Evolutionary conservation across 2,329 filamentous ascomycete species (phyloP), one percentile per base, ranked within the genome.

Genomic region (Sclerotinia trifoliorum): DNA sequence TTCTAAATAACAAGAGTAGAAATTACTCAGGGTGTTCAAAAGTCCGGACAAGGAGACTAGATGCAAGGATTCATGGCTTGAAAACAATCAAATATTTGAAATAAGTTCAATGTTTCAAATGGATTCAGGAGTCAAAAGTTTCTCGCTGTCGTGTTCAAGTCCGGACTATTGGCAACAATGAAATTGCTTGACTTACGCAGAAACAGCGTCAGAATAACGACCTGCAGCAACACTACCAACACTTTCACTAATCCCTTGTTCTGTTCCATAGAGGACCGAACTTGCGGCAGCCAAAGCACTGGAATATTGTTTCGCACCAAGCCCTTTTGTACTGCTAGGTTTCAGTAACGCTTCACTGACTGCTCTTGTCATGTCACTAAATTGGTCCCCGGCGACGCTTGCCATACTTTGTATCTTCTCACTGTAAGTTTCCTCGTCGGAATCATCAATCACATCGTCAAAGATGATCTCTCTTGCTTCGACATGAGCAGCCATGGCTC

Each of bases 271-370:
- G 0, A 88, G 74, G 7, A 81, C 83, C 65, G 79, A 83, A 65
- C 85, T 87, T 0, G 86, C 86, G 56, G 86, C 86, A 48, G 81
- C 79, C 39, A 88, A 75, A 24, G 86, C 86, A 69, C 81, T 83
- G 21, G 82, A 81, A 71, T 87, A 88, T 71, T 86, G 83, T 63
- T 85, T 85, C 58, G 80, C 82, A 44, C 85, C 85, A 44, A 87
- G 73, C 58, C 82, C 82, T 71, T 83, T 63, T 76, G 70, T 73
- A 17, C 57, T 81, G 1, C 81, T 77, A 19, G 81, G 78, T 54
- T 81, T 79, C 39, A 84, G 74, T 13, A 85, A 76, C 35, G 85
- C 86, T 77, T 87, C 84, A 69, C 83, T 84, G 42, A 87, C 83
- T 42, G 83, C 84, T 73, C 80, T 80, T 19, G 83, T 87, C 56